Base-by-base conservation (phyloP, 2,329 filamentous ascomycete species). In the Cladosporium sp. region DNA sequence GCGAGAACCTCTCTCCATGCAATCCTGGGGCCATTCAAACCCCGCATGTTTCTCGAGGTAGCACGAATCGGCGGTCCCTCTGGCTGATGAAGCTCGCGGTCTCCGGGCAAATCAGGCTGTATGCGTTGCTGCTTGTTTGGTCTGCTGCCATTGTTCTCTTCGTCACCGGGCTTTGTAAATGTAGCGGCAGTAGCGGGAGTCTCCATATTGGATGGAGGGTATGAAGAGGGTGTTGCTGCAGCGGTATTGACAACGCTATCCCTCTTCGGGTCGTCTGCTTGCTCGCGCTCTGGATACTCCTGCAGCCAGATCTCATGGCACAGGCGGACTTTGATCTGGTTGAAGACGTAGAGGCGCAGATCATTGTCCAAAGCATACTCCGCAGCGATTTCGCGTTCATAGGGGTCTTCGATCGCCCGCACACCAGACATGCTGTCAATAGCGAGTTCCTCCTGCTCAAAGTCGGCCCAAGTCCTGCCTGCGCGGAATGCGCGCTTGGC, bases 401-500 rank as follows among this genome's bases (percentile, higher is more conserved):
- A 18, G 3, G 51, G 42, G 19, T 59, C 40, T 20, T 53, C 50
- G 9, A 47, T 32, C 12, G 38, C 36, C 15, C 29, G 44, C 18
- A 54, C 56, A 15, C 42, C 47, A 9, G 54, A 44, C 34, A 44
- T 47, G 24, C 50, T 55, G 17, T 57, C 43, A 24, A 55, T 43
- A 1, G 20, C 36, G 34, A 56, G 43, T 45, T 60, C 59, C 12
- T 57, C 56, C 5, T 32, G 44, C 51, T 61, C 59, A 38, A 59
- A 63, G 12, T 52, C 38, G 4, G 41, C 40, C 56, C 56, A 62
- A 6, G 51, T 45, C 15, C 47, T 44, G 1, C 52, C 54, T 15
- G 41, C 50, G 11, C 54, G 36, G 29, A 52, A 57, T 4, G 59
- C 59, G 11, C 53, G 47, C 43, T 61, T 63, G 7, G 58, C 59